These are phyloP conservation scores for Neonothopanus nambi DNA, from an alignment of 1,284 basidiomycete species.

Conservation along the genomic window DNA sequence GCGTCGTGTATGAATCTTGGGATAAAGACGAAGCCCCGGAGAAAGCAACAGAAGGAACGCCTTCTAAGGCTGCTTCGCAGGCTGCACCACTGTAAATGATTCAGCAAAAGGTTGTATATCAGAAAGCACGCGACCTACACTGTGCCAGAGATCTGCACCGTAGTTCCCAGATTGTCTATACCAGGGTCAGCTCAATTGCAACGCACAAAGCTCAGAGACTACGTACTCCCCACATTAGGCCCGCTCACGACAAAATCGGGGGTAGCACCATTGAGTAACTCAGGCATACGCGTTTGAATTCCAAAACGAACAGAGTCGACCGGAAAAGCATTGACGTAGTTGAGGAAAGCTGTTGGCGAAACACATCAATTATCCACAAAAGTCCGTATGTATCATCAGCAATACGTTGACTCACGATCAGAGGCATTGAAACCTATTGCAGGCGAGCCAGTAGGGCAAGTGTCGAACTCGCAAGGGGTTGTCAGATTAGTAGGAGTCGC, in stretches of 20 bases:
- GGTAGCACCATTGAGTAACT: slow-evolving; percentile 31
- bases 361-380: no score
- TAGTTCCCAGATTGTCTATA: slow-evolving; percentile 33
- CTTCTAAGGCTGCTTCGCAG: slow-evolving; percentile 35
- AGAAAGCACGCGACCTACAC: slow-evolving; percentile 28
- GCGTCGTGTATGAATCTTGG: slow-evolving; percentile 38
- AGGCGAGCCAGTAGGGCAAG: slow-evolving; percentile 38
- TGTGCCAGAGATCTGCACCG: slow-evolving; percentile 37
- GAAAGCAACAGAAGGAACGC: slow-evolving; percentile 42
- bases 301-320: slow-evolving; percentile 37
- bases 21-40: slow-evolving; percentile 31
- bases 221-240: slow-evolving; percentile 41
- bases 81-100: slow-evolving; percentile 48
- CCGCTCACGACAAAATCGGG: slow-evolving; percentile 45
- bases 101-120: background rate
- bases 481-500: slow-evolving; percentile 24
- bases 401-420: slow-evolving; percentile 30
- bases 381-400: background rate
- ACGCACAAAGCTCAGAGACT: background rate
- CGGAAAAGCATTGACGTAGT: slow-evolving; percentile 29
- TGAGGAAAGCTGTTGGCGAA: slow-evolving; percentile 27
- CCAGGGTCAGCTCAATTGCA: background rate
- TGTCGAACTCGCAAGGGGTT: slow-evolving; percentile 37
- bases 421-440: slow-evolving; percentile 36
- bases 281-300: slow-evolving; percentile 36